Evolutionary conservation across 2,329 filamentous ascomycete species (phyloP).

Genomic region (Dothideomycetes sp.): DNA sequence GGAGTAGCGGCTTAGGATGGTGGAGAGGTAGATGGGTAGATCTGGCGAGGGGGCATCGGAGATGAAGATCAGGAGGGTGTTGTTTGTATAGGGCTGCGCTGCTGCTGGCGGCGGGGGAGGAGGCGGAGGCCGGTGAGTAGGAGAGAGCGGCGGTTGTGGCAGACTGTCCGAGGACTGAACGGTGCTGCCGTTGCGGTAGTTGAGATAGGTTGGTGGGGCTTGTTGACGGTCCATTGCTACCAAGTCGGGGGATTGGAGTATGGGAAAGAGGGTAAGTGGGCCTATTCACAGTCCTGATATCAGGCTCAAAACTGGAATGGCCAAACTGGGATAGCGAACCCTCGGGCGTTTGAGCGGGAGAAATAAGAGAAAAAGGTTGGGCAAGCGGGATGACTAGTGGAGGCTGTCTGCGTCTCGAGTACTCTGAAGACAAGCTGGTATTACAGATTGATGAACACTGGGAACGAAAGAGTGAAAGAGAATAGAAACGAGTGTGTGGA

Average conservation of each 20-base stretch:
- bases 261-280: neutral
- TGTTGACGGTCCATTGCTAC: neutral
- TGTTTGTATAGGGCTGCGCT: neutral
- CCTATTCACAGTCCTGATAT: neutral
- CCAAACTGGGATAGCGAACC: no score
- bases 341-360: no score
- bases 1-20: neutral
- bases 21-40: neutral
- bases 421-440: no score
- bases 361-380: neutral
- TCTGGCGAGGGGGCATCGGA: slow-evolving; percentile 1
- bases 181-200: slow-evolving; percentile 2
- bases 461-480: no score
- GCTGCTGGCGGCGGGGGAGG: slow-evolving; percentile 2
- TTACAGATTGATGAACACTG: no score
- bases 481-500: no score
- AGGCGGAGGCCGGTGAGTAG: neutral
- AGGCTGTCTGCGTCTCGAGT: neutral
- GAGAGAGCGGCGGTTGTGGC: slow-evolving; percentile 2
- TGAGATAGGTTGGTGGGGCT: slow-evolving; percentile 7
- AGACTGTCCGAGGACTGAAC: slow-evolving; percentile 1
- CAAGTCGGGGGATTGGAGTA: neutral
- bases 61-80: slow-evolving; percentile 3
- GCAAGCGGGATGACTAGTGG: neutral
- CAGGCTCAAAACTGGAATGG: neutral